Evolutionary conservation across 169 alveolate genomes (phyloP), one percentile per base, ranked within the genome.

Genomic region (Babesia bigemina): DNA sequence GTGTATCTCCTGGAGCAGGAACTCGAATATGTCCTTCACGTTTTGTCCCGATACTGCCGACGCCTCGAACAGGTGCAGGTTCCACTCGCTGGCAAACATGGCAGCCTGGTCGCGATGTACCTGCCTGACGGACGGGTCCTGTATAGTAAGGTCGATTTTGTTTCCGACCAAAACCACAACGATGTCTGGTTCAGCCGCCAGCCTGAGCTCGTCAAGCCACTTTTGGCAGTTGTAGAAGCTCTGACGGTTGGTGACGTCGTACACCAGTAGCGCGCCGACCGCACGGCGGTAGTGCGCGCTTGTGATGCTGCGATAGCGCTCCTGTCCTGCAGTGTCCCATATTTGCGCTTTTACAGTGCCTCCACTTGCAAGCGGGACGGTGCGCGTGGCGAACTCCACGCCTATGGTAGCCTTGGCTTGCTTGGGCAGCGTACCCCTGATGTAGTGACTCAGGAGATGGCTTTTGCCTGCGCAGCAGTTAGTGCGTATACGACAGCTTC

Each of bases 91-190:
- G 2, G 99, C 99, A 70, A 95, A 95, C 75, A 87, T 88, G 58
- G 93, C 76, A 10, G 98, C 99, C 92, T 49, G 84, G 56, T 56
- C 87, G 47, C 90, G 70, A 47, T 73, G 83, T 29, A 96, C 99
- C 92, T 96, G 97, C 71, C 99, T 84, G 50, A 79, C 82, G 26
- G 87, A 79, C 39, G 97, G 95, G 74, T 95, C 96, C 39, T 92
- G 88, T 36, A 95, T 96, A 55, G 95, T 95, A 49, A 96, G 87
- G 82, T 98, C 99, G n/a, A 96, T 92, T 91, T 98, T 98, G 91
- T 98, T 98, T 47, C 99, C 99, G 9, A 98, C 99, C 48, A 98
- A 92, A 93, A 96, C 95, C 29, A 98, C 95, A 22, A 97, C 99
- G 53, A 97, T 96, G 79, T 97, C 99, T 16, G 98, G 98, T 71